Base-by-base conservation (phyloP, 164 flowering plant species). In the Liquidambar formosana region DNA sequence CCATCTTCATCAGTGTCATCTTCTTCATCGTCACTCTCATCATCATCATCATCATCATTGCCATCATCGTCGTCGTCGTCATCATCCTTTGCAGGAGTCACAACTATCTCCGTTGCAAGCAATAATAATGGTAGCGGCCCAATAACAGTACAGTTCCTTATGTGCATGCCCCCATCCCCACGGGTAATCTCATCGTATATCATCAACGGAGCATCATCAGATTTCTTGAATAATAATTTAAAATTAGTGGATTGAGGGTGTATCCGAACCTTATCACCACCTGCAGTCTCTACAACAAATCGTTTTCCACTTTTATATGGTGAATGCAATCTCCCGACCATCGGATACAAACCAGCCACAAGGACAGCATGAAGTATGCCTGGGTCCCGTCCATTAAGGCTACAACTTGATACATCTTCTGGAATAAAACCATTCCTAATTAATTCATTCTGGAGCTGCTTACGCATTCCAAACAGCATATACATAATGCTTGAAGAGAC, bases 281-380 rank as follows among this genome's bases (percentile, higher is more conserved):
- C 68, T 4, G 88, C 80, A 71, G 90, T 90, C 78, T 91, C 96
- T 52, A 93, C 81, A 45, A 76, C 19, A 45, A 69, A 51, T 22
- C 77, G 75, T 66, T 61, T 73, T 46, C 80, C 78, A 47, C 51
- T 73, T 71, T 69, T 78, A 6, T 10, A 25, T 26, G 77, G 83
- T 41, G 83, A 83, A 60, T 70, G 77, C 71, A 88, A 67, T 73
- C 84, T 88, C 60, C 96, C 99, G 47, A 96, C 90, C 95, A 79
- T 91, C 21, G 99, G 99, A 78, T 96, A 96, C 63, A 88, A 65
- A 51, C 97, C 97, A 63, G 97, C 89, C 68, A 89, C 78, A 53
- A 96, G 86, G 52, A 96, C 94, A 41, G 97, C 95, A 77, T 85
- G 91, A 61, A 96, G 77, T 71, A 93, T 87, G 27, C 96, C 99